These are phyloP conservation scores for Scutellaria minor DNA, from an alignment of 257 asterid genomes.

Conservation along the genomic window DNA sequence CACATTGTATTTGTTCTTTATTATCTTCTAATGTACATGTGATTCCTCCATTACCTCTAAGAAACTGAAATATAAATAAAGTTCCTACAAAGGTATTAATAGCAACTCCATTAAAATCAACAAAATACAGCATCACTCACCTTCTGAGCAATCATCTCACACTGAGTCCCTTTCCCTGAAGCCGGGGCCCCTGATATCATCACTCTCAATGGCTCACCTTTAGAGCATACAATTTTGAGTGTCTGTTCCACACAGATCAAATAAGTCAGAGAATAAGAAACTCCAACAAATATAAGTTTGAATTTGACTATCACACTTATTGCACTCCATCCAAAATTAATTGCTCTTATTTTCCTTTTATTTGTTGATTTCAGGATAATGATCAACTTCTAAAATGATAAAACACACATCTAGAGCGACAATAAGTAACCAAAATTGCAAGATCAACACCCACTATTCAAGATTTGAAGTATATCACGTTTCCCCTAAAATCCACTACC, in stretches of 20 bases:
- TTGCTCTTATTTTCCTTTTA: not conserved
- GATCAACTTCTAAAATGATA: constrained; percentile 10
- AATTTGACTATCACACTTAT: not conserved
- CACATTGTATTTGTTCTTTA: not conserved
- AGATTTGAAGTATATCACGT: constrained; percentile 16
- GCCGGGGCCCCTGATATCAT: constrained; percentile 98
- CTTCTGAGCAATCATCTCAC: constrained; percentile 88
- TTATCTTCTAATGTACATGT: not conserved
- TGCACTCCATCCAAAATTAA: not conserved
- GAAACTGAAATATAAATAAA: not conserved
- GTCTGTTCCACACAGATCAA: constrained; percentile 45
- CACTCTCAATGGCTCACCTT: constrained; percentile 80
- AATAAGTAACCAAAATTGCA: constrained; percentile 5
- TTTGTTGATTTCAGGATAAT: not conserved
- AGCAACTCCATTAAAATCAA: constrained; percentile 20
- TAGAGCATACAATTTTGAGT: constrained; percentile 52
- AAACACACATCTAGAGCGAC: constrained; percentile 7
- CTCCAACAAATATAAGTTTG: constrained; percentile 18
- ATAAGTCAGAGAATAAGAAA: constrained; percentile 16
- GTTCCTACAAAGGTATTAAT: not conserved
- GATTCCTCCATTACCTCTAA: constrained; percentile 6
- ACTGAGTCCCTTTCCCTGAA: constrained; percentile 96
- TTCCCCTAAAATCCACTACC: constrained; percentile 25
- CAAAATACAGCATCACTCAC: constrained; percentile 38
- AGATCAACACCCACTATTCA: constrained; percentile 9